Conservation (phyloP, 306 rosid genomes). For the Boehmeria nivea region DNA sequence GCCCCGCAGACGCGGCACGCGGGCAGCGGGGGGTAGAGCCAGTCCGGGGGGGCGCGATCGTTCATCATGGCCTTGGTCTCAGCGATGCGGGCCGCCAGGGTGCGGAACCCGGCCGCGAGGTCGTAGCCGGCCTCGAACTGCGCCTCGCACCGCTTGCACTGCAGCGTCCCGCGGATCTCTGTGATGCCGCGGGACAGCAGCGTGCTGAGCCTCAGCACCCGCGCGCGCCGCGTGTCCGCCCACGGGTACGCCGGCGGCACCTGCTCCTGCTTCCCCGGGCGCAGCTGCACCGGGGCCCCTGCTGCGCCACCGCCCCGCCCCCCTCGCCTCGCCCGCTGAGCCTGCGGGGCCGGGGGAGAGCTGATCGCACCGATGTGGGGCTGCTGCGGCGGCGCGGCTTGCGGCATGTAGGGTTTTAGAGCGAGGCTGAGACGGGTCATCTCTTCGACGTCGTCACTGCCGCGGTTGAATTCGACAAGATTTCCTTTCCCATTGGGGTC, state of each 20-base stretch:
- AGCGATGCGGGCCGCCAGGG: not conserved
- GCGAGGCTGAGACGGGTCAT: too few relatives aligned
- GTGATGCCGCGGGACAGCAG: constrained; percentile 1
- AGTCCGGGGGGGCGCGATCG: not conserved
- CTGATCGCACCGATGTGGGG: too few relatives aligned
- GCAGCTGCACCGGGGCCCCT: not conserved
- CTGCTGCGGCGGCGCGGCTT: too few relatives aligned
- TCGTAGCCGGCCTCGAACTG: constrained; percentile 13
- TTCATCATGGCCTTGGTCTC: not conserved
- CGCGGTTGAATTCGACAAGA: too few relatives aligned
- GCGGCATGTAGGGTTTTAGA: too few relatives aligned
- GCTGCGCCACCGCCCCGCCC: not conserved
- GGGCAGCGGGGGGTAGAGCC: not conserved
- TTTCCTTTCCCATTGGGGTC: too few relatives aligned
- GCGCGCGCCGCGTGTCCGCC: constrained; percentile 42
- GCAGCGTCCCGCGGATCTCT: constrained; percentile 23
- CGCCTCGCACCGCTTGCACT: constrained; percentile 37
- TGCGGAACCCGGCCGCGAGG: not conserved
- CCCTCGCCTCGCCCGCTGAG: not conserved
- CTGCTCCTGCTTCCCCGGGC: not conserved
- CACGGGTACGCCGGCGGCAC: constrained; percentile 35
- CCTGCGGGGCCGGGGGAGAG: too few relatives aligned
- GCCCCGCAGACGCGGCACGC: constrained; percentile 12
- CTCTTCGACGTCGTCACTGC: too few relatives aligned
- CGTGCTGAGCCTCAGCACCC: not conserved